Percentiles rank a stretch among this genome's conserved stretches.
Conservation (phyloP, 306 rosid species). For the Potentilla sterilis region DNA sequence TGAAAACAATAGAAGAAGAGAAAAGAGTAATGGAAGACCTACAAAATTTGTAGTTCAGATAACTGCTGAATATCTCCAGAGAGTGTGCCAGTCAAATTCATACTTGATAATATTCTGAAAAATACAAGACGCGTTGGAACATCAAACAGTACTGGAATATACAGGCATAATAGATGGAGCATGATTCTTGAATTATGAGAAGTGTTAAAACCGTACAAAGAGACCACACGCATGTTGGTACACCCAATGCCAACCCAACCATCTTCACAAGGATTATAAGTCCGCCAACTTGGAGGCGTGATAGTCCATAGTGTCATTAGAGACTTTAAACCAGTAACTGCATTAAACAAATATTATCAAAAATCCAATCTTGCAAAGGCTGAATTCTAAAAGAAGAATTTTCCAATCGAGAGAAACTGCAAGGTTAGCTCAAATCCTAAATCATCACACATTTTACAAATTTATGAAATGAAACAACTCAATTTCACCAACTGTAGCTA, state of each 20-base stretch:
- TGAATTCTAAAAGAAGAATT: neutral
- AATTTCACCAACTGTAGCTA: neutral
- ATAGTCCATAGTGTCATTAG: slow-evolving; percentile 30
- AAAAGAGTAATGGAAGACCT: slow-evolving; percentile 24
- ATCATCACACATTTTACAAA: neutral
- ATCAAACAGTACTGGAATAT: neutral
- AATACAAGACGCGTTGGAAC: neutral
- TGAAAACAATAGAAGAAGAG: neutral
- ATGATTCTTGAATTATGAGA: neutral
- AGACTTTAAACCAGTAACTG: slow-evolving; percentile 37
- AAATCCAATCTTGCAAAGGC: neutral
- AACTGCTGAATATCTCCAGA: slow-evolving; percentile 47
- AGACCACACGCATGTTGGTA: slow-evolving; percentile 35
- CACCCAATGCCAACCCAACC: slow-evolving; percentile 50
- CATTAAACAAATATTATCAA: neutral
- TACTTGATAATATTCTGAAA: slow-evolving; percentile 51
- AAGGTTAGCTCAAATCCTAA: neutral
- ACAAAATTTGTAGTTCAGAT: slow-evolving; percentile 49
- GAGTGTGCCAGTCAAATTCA: slow-evolving; percentile 45
- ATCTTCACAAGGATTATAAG: slow-evolving; percentile 41
- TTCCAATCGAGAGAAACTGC: neutral
- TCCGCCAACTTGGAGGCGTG: slow-evolving; percentile 40
- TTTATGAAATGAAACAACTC: neutral
- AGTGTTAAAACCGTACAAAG: slow-evolving; percentile 37
- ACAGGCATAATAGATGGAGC: neutral